Conservation (phyloP, 1,139 yeast species). For the Kodamaea fungicola region DNA sequence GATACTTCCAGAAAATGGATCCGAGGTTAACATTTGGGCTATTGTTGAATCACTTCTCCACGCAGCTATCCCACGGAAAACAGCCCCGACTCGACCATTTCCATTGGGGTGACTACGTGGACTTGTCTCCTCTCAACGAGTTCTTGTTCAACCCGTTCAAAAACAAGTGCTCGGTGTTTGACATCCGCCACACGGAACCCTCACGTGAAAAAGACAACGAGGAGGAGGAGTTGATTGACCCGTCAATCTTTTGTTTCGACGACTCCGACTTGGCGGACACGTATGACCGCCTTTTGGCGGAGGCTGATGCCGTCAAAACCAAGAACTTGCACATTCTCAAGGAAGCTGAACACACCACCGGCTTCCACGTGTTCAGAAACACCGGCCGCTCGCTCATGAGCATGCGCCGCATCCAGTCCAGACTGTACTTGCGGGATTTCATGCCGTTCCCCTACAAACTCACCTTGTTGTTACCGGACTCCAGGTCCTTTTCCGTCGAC, state of each 20-base stretch:
- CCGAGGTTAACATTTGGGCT: conserved; percentile 32
- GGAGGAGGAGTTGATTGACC: conserved; percentile 16
- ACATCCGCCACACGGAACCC: conserved; percentile 12
- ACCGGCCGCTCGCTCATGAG: conserved; percentile 30
- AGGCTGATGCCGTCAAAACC: conserved; percentile 1
- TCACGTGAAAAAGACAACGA: conserved; percentile 14
- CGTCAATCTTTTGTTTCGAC: conserved; percentile 25
- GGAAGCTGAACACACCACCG: conserved; percentile 16
- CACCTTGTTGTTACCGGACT: conserved; percentile 23
- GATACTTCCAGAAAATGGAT: conserved; percentile 22
- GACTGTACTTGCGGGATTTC: conserved; percentile 40
- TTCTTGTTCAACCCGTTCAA: conserved; percentile 16
- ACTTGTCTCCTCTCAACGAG: conserved; percentile 24
- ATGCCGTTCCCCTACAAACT: conserved; percentile 43
- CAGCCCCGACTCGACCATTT: conserved; percentile 21
- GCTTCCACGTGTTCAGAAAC: conserved; percentile 37
- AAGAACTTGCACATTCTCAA: conserved; percentile 8
- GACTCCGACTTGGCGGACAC: conserved; percentile 17
- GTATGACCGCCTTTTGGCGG: background rate
- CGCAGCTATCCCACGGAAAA: conserved; percentile 1
- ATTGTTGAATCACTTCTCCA: conserved; percentile 19
- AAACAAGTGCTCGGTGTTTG: conserved; percentile 20
- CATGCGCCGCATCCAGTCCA: conserved; percentile 29
- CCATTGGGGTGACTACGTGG: conserved; percentile 38
- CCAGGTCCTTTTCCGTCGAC: conserved; percentile 9